Evolutionary conservation across 2,329 filamentous ascomycete species (phyloP), one percentile per base, ranked within the genome.

Genomic region (Pyrenochaeta sp.): DNA sequence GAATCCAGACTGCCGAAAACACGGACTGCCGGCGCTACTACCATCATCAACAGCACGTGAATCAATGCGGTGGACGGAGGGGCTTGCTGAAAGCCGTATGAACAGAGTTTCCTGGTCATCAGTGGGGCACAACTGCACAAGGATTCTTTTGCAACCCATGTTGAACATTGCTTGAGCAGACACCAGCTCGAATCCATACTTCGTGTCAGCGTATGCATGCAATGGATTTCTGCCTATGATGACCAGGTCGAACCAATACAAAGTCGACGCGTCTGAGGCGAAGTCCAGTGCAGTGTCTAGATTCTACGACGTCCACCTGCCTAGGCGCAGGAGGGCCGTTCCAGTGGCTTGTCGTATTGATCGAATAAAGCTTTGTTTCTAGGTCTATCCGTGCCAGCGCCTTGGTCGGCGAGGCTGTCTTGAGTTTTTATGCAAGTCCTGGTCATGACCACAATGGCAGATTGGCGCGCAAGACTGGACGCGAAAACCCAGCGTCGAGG

Each of bases 191-290:
- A 30, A 43, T 20, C 29, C 14, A 26, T 43, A 24, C 32, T 9
- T 11, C 24, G 15, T 40, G 40, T 37, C 40, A 30, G 32, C 24
- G n/a, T 19, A 36, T 35, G 24, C 18, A 31, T 27, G 40, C 17
- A 28, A 37, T 30, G 9, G 13, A 11, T 10, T 11, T 13, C 7
- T 27, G 34, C 7, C 30, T 18, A 11, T 34, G 30, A 21, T 6
- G 8, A 13, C 8, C 19, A 7, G 19, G 7, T 31, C 11, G 28
- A 17, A 13, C 34, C 27, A 28, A 32, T 30, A 24, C 27, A 17
- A 11, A 36, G 26, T 28, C 14, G 28, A 43, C 13, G 24, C 20
- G 19, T 19, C 15, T 30, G 26, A 27, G 32, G 40, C 40, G 40
- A 11, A 10, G 40, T 41, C 30, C 8, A 41, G 23, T 7, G 18